Evolutionary conservation across 2,329 filamentous ascomycete species (phyloP), one percentile per base, ranked within the genome.

Genomic region (Chaetomiaceae sp.): DNA sequence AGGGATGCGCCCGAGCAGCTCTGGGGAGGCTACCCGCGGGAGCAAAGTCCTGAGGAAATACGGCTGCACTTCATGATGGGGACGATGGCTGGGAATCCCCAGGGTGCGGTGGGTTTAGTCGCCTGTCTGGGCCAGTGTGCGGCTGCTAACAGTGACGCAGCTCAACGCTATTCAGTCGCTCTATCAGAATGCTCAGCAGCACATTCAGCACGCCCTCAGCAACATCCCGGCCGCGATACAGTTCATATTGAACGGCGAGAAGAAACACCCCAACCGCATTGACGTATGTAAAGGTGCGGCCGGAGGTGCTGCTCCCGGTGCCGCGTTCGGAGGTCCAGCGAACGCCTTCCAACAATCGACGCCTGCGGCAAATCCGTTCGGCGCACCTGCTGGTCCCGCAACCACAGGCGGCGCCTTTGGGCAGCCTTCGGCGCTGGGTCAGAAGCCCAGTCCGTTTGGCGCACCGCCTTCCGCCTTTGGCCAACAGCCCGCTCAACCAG

Each of bases 31-130:
- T 75, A 74, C 36, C 73, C 79, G 6, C 77, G 89, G 15, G 91
- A 97, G 64, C 84, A 89, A 63, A 95, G 88, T 59, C 84, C 86
- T 33, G 91, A 97, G 64, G 91, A 97, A 66, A 77, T 95, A 62
- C 78, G 89, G 40, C 62, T 90, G 18, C 83, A 88, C 60, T 90
- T 91, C 60, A 71, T 81, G 58, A 59, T 62, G 42, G 78, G 78
- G 2, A 69, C 73, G 33, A 75, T 78, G 8, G 60, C 75, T 7
- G 85, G 86, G 1, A 85, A 82, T 46, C 66, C 70, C 11, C 68
- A 76, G 45, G 68, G 69, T 45, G 76, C 74, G 44, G 75, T 79
- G 63, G 45, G 71, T 61, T 17, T 24, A 29, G 51, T 19, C n/a
- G n/a, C 45, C 24, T 22, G 27, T 19, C 5, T 22, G 14, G 14